Base-by-base conservation (phyloP, 805 yeast genomes). In the Cyberlindnera sargentensis region DNA sequence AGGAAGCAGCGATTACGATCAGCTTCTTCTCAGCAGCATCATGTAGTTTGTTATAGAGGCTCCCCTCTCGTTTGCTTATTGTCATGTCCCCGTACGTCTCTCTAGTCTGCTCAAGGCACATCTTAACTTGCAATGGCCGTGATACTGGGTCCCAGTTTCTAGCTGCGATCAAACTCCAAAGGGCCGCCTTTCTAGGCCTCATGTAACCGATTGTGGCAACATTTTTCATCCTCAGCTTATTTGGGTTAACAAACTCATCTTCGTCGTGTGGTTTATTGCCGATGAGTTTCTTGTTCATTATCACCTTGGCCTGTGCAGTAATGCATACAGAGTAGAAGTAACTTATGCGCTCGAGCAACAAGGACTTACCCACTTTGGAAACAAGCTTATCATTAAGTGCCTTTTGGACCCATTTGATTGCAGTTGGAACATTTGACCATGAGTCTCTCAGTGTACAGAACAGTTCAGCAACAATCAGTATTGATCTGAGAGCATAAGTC, bases 81-180 rank as follows among this genome's bases (percentile, higher is more conserved):
- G 46, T 37, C 23, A 44, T 28, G 2, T 42, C 47, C 7, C 52
- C 49, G 40, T 72, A 72, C 6, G 61, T 57, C 4, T 46, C 49
- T 24, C 58, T 53, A 0, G 70, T 55, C 20, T 47, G 47, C 3
- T 53, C 50, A n/a, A 65, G 38, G 36, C 67, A 64, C 29, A 57
- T 31, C 37, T 51, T 47, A 2, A 62, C 62, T 46, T 66, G 65
- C 6, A 46, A 5, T 3, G 61, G 59, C 8, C 51, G 53, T 3
- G 50, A 46, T 10, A 51, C 54, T 1, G 56, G 55, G 33, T 72
- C 71, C 84, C 95, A 80, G 56, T 84, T 85, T 44, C 75, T 75
- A 6, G 88, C 82, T 0, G 96, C 81, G 27, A 89, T 58, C 27
- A 89, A 58, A 50, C 74, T 72, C 87, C 95, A 89, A 28, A 90